Percentiles rank a stretch among this genome's conserved stretches.
phyloP scores from a whole-genome alignment of 768 basidiomycete species.

The Lentinula raphanica region DNA sequence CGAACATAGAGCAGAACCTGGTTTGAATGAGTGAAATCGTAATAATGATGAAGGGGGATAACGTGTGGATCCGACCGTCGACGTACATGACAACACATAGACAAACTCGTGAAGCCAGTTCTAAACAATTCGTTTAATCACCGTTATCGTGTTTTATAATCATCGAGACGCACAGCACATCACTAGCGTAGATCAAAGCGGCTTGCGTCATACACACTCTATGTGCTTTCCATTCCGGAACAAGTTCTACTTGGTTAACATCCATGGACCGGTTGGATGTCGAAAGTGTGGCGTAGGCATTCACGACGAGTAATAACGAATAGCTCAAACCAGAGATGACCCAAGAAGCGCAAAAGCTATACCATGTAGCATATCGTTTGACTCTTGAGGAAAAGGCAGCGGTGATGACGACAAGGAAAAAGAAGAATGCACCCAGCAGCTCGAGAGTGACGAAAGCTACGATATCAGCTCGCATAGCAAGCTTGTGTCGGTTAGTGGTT shows the following conservation, averaged over 20 bases:
- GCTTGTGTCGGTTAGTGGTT: not conserved
- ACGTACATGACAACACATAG: not conserved
- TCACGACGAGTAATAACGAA: slow-evolving; percentile 17
- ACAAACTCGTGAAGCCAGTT: not conserved
- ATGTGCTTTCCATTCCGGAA: slow-evolving; percentile 6
- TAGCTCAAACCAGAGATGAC: slow-evolving; percentile 23
- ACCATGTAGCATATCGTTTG: slow-evolving; percentile 25
- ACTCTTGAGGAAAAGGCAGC: slow-evolving; percentile 9
- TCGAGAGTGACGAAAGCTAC: slow-evolving; percentile 11
- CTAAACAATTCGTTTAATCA: not conserved
- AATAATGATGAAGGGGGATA: not conserved
- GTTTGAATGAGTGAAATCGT: not conserved
- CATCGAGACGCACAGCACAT: slow-evolving; percentile 5
- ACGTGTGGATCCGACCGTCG: too few species aligned
- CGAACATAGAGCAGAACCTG: not conserved
- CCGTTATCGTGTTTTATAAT: not conserved
- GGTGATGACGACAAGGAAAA: slow-evolving; percentile 17
- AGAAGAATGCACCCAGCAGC: slow-evolving; percentile 18
- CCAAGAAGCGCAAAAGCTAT: slow-evolving; percentile 25
- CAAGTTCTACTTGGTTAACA: too few species aligned
- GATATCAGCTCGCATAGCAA: not conserved
- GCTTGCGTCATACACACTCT: slow-evolving; percentile 20
- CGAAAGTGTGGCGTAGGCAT: slow-evolving; percentile 9
- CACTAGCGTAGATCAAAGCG: slow-evolving; percentile 21
- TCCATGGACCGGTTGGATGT: too few species aligned